These are phyloP conservation scores for Zostera marina DNA, from an alignment of 116 monocot genomes.

Conservation along the genomic window DNA sequence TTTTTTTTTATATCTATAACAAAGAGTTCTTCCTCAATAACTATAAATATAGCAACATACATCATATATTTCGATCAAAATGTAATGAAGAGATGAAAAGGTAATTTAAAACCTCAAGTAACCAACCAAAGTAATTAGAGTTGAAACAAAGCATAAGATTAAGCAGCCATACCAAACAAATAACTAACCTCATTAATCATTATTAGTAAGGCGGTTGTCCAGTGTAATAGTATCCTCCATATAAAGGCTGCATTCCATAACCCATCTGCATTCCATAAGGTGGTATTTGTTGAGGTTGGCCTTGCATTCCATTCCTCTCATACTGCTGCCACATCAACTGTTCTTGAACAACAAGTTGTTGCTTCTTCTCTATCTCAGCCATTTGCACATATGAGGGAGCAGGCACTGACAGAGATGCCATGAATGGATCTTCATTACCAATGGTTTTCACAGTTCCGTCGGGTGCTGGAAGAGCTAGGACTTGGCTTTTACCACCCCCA, in stretches of 20 bases:
- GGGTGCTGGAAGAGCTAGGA: constrained; percentile 74
- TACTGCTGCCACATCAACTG: constrained; percentile 78
- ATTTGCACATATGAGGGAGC: constrained; percentile 86
- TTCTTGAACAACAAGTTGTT: constrained; percentile 63
- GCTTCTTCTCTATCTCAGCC: constrained; percentile 81
- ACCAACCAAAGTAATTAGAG: too few relatives aligned
- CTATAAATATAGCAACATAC: too few relatives aligned
- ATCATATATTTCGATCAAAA: too few relatives aligned
- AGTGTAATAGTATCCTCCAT: constrained; percentile 11
- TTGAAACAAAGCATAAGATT: too few relatives aligned
- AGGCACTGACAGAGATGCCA: constrained; percentile 45
- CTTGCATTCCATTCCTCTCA: constrained; percentile 71
- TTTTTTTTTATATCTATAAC: too few relatives aligned
- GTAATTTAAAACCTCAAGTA: too few relatives aligned
- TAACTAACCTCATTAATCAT: constrained; percentile 4
- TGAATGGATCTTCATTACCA: constrained; percentile 53
- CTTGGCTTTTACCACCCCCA: constrained; percentile 20
- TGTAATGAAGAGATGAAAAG: too few relatives aligned
- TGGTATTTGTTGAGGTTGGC: constrained; percentile 32
- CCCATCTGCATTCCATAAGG: constrained; percentile 20
- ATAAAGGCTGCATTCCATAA: constrained; percentile 61
- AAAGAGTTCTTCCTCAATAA: too few relatives aligned
- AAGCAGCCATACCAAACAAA: too few relatives aligned
- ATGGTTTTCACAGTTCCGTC: constrained; percentile 56
- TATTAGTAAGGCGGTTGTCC: background rate